phyloP scores from a whole-genome alignment of 2,329 filamentous ascomycete genomes.

The Cladosporium oxysporum region DNA sequence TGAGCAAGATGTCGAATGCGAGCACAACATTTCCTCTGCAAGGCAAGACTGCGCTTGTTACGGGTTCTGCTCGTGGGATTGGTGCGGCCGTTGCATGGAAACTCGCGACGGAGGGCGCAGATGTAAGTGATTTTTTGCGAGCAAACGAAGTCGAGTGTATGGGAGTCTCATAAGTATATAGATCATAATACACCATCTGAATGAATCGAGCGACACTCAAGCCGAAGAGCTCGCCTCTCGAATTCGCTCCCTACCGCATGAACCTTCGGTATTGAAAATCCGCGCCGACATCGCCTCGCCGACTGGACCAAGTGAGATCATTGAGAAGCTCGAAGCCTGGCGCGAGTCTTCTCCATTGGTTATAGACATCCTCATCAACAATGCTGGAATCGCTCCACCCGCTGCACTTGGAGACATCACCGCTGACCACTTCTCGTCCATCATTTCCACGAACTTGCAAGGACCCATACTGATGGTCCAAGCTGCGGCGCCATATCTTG shows the following conservation, averaged over 20 bases:
- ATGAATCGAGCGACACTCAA: constrained; percentile 20
- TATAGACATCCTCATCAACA: constrained; percentile 49
- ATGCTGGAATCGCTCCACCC: constrained; percentile 37
- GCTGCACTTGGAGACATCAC: constrained; percentile 44
- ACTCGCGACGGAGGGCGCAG: constrained; percentile 50
- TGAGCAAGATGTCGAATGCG: background rate
- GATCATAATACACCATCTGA: constrained; percentile 16
- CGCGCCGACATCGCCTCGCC: constrained; percentile 43
- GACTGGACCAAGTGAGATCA: constrained; percentile 40
- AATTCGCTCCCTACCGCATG: constrained; percentile 40
- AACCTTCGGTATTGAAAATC: constrained; percentile 38
- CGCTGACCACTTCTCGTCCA: constrained; percentile 52
- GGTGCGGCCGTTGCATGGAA: constrained; percentile 52
- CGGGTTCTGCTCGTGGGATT: constrained; percentile 53
- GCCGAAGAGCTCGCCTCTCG: constrained; percentile 39
- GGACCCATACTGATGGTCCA: constrained; percentile 57
- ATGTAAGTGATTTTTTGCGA: constrained; percentile 39
- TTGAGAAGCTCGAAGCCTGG: constrained; percentile 42
- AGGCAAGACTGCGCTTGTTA: constrained; percentile 46
- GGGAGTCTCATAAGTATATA: constrained; percentile 36
- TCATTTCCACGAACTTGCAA: constrained; percentile 61
- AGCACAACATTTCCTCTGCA: background rate
- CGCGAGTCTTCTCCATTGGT: constrained; percentile 29
- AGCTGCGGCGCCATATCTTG: constrained; percentile 55
- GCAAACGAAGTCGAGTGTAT: constrained; percentile 36